These are phyloP conservation scores for Rhizopogon roseolus DNA, from an alignment of 768 basidiomycete genomes.

Conservation along the genomic window DNA sequence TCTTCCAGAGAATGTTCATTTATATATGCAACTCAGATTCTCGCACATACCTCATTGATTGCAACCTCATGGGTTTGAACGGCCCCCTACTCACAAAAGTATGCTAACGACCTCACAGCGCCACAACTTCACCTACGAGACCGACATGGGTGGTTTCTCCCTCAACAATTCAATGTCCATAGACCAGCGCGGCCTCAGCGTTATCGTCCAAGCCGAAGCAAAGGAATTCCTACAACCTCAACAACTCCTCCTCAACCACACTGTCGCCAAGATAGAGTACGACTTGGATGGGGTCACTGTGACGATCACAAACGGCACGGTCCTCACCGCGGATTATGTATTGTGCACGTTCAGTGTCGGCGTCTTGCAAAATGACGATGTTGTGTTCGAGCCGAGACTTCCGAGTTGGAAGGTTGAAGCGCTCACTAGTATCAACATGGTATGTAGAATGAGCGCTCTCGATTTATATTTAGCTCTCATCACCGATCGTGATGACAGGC, in stretches of 20 bases:
- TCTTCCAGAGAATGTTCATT: no score
- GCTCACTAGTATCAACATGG: constrained; percentile 59
- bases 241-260: constrained; percentile 47
- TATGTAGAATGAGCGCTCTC: constrained; percentile 9
- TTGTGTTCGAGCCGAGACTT: constrained; percentile 48
- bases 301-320: constrained; percentile 37
- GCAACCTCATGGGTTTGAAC: constrained; percentile 52
- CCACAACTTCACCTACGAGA: constrained; percentile 56
- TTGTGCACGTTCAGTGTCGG: constrained; percentile 68
- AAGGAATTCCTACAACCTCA: constrained; percentile 42
- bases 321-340: constrained; percentile 49
- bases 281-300: constrained; percentile 42
- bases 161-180: constrained; percentile 44
- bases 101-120: constrained; percentile 29
- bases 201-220: constrained; percentile 55
- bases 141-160: constrained; percentile 55
- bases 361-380: constrained; percentile 61
- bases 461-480: no score
- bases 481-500: constrained; percentile 20
- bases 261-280: constrained; percentile 44
- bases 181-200: constrained; percentile 63
- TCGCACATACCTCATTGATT: constrained; percentile 19
- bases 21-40: no score
- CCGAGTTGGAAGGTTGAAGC: constrained; percentile 62
- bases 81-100: no score